Conservation (phyloP, 164 flowering plant species). For the Akebia trifoliata region DNA sequence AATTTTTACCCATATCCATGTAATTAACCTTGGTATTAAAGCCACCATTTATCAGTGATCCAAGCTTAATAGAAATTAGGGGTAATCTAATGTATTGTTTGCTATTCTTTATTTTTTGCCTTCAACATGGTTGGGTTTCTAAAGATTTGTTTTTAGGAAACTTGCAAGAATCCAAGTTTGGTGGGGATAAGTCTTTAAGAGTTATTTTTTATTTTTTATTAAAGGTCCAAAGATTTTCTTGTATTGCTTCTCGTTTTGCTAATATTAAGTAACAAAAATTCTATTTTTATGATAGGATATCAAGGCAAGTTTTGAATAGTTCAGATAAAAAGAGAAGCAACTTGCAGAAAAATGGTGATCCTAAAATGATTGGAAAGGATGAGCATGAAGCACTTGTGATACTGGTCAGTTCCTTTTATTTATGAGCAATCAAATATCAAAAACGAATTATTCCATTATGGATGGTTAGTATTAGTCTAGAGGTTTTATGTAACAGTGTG, state of each 20-base stretch:
- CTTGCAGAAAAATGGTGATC: constrained; percentile 17
- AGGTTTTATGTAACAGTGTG: neutral
- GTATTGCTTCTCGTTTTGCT: too few species aligned
- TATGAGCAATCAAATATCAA: neutral
- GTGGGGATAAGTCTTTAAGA: too few species aligned
- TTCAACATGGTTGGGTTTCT: too few species aligned
- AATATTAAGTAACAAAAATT: neutral
- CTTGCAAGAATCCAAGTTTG: too few species aligned
- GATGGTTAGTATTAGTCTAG: neutral
- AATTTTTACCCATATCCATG: too few species aligned
- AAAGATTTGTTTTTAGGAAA: too few species aligned
- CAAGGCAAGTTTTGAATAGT: constrained; percentile 29
- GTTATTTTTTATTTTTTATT: neutral
- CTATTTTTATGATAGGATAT: constrained; percentile 39
- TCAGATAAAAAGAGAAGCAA: constrained; percentile 23
- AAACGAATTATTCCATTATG: neutral
- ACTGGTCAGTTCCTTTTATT: constrained; percentile 44
- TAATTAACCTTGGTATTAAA: too few species aligned
- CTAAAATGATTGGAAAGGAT: constrained; percentile 26
- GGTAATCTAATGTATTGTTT: too few species aligned
- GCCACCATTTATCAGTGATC: too few species aligned
- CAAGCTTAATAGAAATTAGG: too few species aligned
- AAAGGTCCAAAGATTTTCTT: neutral
- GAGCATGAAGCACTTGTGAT: constrained; percentile 47
- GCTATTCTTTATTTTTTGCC: too few species aligned